Conservation (phyloP, 2,329 filamentous ascomycete species). For the Xylaria sp. region DNA sequence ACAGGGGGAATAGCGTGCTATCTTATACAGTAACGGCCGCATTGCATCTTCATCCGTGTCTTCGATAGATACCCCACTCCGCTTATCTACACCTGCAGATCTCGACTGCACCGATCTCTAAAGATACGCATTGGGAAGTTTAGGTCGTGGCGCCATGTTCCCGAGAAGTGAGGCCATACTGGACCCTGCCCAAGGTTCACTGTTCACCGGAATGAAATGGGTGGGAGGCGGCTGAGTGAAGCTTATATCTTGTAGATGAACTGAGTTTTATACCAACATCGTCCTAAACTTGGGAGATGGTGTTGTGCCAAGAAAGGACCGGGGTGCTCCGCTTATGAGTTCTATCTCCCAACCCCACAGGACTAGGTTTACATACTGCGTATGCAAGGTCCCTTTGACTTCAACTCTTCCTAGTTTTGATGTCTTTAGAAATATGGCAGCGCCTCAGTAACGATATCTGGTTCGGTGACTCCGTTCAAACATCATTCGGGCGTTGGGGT, state of each 20-base stretch:
- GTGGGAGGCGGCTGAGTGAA: too few relatives aligned
- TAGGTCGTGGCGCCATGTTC: constrained; percentile 25
- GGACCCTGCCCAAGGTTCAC: not conserved
- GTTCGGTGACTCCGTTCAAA: too few relatives aligned
- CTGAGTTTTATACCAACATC: not conserved
- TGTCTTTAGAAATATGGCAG: too few relatives aligned
- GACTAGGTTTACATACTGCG: not conserved
- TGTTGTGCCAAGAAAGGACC: not conserved
- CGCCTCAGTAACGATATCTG: too few relatives aligned
- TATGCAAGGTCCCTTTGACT: too few relatives aligned
- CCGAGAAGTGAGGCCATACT: constrained; percentile 15
- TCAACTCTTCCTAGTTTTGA: not conserved
- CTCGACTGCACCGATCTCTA: constrained; percentile 26
- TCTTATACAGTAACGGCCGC: constrained; percentile 14
- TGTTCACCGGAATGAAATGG: not conserved
- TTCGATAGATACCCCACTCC: constrained; percentile 31
- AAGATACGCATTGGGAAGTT: constrained; percentile 14
- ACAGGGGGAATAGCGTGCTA: not conserved
- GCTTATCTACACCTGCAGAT: constrained; percentile 31
- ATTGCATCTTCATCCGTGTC: constrained; percentile 7
- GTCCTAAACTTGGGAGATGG: too few relatives aligned
- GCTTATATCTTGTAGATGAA: not conserved
- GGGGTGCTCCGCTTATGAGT: not conserved
- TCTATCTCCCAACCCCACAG: too few relatives aligned
- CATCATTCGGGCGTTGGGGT: not conserved